A percentile compares a stretch with the other conserved stretches of the same genome.
Conservation (phyloP, 139 green algal species). For the Chlorella sp. region DNA sequence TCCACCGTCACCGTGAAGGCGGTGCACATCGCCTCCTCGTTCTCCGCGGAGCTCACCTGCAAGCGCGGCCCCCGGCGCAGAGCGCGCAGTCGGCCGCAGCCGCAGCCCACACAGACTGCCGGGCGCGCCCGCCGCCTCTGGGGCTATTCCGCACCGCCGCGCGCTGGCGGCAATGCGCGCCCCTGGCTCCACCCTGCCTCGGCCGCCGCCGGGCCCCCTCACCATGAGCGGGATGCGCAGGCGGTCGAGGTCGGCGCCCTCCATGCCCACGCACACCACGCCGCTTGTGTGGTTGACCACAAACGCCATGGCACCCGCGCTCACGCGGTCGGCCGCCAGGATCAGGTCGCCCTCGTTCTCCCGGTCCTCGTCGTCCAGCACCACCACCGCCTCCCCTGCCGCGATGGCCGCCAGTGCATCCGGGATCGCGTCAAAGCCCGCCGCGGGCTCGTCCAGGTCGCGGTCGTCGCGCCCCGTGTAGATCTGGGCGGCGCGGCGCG, state of each 20-base stretch:
- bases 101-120: too few relatives aligned
- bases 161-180: too few relatives aligned
- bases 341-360: constrained; percentile 99
- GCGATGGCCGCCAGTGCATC: constrained; percentile 63
- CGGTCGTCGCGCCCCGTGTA: neutral
- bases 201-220: too few relatives aligned
- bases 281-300: constrained; percentile 94
- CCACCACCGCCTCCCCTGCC: constrained; percentile 86
- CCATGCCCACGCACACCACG: constrained; percentile 77
- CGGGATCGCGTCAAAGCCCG: constrained; percentile 43
- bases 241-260: constrained; percentile 76
- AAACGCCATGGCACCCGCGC: constrained; percentile 81
- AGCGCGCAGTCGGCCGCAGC: too few relatives aligned
- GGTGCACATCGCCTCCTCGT: constrained; percentile 91
- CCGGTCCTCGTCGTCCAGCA: constrained; percentile 96
- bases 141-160: too few relatives aligned
- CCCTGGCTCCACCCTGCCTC: too few relatives aligned
- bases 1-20: constrained; percentile 96
- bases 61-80: too few relatives aligned
- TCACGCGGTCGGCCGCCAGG: constrained; percentile 87
- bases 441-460: constrained; percentile 23
- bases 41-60: constrained; percentile 47
- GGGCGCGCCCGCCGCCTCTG: too few relatives aligned
- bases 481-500: neutral
- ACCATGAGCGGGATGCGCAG: constrained; percentile 97